These are phyloP conservation scores for Irpex sp. DNA, from an alignment of 1,284 basidiomycete genomes.

Conservation along the genomic window DNA sequence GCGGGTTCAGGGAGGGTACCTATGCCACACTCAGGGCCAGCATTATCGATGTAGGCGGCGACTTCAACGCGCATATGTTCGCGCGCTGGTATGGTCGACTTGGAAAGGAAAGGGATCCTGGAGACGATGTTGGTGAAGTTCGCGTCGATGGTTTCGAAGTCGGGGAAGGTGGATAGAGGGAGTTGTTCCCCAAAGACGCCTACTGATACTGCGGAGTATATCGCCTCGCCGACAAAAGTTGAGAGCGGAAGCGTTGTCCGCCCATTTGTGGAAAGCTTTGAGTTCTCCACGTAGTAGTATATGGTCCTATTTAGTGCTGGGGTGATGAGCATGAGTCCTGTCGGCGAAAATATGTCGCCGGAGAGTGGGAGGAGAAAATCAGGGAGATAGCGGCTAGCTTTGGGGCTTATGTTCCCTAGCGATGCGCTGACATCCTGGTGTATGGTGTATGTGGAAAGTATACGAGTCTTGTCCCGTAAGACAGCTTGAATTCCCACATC, in stretches of 20 bases:
- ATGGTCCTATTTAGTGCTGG: neutral
- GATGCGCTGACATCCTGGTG: neutral
- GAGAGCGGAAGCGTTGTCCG: neutral
- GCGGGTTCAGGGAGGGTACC: neutral
- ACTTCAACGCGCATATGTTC: neutral
- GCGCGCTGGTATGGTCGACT: neutral
- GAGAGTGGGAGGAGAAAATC: neutral
- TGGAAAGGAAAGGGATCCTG: neutral
- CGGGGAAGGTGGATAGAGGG: neutral
- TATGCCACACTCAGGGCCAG: neutral
- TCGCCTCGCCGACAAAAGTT: neutral
- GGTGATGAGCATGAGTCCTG: neutral
- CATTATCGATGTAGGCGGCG: neutral
- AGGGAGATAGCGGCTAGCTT: neutral
- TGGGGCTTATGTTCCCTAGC: neutral
- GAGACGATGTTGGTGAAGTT: neutral
- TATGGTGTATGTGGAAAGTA: neutral
- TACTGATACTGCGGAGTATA: neutral
- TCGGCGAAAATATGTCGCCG: neutral
- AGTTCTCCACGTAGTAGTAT: neutral
- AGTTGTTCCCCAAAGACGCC: neutral
- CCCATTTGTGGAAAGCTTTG: neutral
- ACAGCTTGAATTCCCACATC: neutral
- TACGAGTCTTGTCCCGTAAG: neutral
- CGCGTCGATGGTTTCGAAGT: neutral